phyloP scores from a whole-genome alignment of 108 stramenopile species.

The Nitzschia sp. region DNA sequence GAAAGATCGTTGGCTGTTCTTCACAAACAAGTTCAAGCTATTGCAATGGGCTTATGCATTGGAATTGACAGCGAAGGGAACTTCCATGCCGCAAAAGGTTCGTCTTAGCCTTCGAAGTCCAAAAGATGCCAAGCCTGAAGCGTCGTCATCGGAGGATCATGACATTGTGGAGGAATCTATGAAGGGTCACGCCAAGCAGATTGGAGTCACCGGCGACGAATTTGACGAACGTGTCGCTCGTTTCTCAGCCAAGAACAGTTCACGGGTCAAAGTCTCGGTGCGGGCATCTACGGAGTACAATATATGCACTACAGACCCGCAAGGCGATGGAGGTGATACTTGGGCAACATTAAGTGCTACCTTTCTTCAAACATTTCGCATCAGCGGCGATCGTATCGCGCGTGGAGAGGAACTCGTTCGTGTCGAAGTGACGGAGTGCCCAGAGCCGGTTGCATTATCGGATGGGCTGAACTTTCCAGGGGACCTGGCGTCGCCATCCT shows the following conservation, averaged over 20 bases:
- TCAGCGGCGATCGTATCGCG: slow-evolving; percentile 69
- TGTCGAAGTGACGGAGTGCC: slow-evolving; percentile 32
- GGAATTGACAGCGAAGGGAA: slow-evolving; percentile 35
- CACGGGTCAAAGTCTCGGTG: slow-evolving; percentile 61
- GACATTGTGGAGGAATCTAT: slow-evolving; percentile 35
- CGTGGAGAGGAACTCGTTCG: slow-evolving; percentile 84
- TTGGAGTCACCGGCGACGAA: slow-evolving; percentile 33
- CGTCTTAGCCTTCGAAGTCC: slow-evolving; percentile 6
- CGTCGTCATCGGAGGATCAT: slow-evolving; percentile 8
- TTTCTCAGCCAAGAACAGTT: slow-evolving; percentile 30
- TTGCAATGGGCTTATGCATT: slow-evolving; percentile 63
- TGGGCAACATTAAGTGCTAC: slow-evolving; percentile 78
- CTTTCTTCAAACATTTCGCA: slow-evolving; percentile 73
- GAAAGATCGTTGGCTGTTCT: slow-evolving; percentile 49
- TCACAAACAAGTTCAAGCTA: slow-evolving; percentile 56
- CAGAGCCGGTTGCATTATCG: slow-evolving; percentile 17
- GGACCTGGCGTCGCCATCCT: neutral
- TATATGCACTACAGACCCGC: slow-evolving; percentile 73
- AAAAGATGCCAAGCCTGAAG: neutral
- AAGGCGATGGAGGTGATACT: slow-evolving; percentile 72
- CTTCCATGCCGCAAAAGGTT: slow-evolving; percentile 3
- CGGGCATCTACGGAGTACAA: slow-evolving; percentile 76
- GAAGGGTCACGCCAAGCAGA: slow-evolving; percentile 27
- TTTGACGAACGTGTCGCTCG: slow-evolving; percentile 33
- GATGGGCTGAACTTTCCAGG: neutral